These are phyloP conservation scores for Eutrema heterophyllum DNA, from an alignment of 345 rosid species.

Conservation along the genomic window DNA sequence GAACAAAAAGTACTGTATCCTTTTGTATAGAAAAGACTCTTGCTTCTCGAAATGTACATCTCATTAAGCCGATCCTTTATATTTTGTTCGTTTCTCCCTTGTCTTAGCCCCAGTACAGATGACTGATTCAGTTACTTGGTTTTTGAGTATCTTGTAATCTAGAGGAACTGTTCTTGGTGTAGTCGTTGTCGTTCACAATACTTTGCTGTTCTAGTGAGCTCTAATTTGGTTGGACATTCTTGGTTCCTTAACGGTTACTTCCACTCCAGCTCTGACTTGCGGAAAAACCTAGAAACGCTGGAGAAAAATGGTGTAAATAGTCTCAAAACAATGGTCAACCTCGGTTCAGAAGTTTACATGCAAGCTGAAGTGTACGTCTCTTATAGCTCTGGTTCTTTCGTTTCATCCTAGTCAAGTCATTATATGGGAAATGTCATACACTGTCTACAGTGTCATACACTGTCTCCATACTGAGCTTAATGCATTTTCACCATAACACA, in stretches of 20 bases:
- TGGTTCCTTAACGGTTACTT: conserved; percentile 14
- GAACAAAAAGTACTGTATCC: conserved; percentile 89
- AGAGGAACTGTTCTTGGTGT: conserved; percentile 1
- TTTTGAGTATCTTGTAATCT: background rate
- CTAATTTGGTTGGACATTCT: background rate
- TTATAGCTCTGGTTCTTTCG: conserved; percentile 1
- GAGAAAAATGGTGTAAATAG: conserved; percentile 77
- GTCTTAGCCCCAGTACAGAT: background rate
- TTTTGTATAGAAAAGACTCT: conserved; percentile 12
- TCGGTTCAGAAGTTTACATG: conserved; percentile 95
- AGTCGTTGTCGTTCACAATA: background rate
- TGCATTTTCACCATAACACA: background rate
- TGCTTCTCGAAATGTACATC: background rate
- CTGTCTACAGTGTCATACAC: background rate
- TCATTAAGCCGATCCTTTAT: background rate
- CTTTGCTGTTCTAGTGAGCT: background rate
- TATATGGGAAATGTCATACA: background rate
- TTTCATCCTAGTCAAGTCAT: background rate
- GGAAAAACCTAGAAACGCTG: conserved; percentile 60
- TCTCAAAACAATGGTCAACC: conserved; percentile 81
- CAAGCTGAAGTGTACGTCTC: conserved; percentile 86
- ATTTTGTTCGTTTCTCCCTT: background rate
- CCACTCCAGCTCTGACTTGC: conserved; percentile 69
- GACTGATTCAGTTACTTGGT: background rate
- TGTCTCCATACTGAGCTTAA: background rate